Percentiles rank a stretch among this genome's conserved stretches.
Conservation (phyloP, 306 rosid species). For the Trichosanthes truncata region DNA sequence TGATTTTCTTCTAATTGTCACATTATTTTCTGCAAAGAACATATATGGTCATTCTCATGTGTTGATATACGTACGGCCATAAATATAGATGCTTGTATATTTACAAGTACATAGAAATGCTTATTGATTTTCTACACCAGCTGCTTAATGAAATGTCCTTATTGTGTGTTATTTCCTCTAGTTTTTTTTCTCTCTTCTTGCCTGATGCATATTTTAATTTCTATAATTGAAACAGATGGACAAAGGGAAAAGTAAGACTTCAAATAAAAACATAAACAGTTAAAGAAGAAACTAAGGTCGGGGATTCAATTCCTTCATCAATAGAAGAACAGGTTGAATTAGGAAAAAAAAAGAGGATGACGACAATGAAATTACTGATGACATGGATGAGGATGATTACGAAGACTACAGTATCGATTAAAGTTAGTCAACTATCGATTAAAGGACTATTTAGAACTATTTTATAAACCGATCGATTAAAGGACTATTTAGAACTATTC, state of each 20-base stretch:
- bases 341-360: conserved; percentile 13
- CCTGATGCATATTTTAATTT: background rate
- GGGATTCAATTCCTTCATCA: conserved; percentile 47
- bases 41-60: background rate
- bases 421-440: too few relatives aligned
- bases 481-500: too few relatives aligned
- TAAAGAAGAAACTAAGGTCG: conserved; percentile 39
- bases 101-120: background rate
- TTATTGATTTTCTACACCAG: background rate
- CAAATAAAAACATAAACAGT: conserved; percentile 5
- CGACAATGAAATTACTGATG: background rate
- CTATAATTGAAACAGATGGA: conserved; percentile 42
- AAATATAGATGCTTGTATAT: background rate
- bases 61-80: background rate
- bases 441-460: too few relatives aligned
- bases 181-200: background rate
- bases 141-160: background rate
- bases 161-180: background rate
- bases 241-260: conserved; percentile 42
- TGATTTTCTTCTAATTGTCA: background rate
- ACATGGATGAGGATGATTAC: background rate
- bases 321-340: conserved; percentile 48
- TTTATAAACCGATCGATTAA: too few relatives aligned
- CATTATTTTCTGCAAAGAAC: background rate
- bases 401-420: too few relatives aligned